Evolutionary conservation across 352 stramenopile genomes (phyloP).

Genomic region (Sclerospora graminicola): DNA sequence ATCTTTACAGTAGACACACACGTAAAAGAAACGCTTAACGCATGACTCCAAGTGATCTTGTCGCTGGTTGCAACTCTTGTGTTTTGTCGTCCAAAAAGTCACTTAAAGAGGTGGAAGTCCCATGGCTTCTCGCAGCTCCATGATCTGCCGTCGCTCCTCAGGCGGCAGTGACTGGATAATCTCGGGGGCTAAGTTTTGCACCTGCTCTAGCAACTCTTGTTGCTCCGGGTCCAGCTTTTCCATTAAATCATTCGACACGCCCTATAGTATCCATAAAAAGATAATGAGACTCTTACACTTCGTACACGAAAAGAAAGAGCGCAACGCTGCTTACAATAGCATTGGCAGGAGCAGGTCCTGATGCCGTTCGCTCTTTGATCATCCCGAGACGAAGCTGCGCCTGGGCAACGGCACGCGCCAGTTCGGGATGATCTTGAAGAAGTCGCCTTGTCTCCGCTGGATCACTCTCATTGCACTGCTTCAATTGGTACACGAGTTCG

Average conservation of each 20-base stretch:
- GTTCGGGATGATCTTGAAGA: conserved; percentile 66
- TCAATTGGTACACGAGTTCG: conserved; percentile 70
- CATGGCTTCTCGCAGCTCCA: conserved; percentile 76
- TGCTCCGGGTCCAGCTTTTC: conserved; percentile 67
- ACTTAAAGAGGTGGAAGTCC: conserved; percentile 45
- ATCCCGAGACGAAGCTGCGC: conserved; percentile 65
- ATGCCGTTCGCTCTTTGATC: conserved; percentile 38
- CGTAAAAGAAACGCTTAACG: background rate
- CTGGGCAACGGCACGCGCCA: conserved; percentile 58
- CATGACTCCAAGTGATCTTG: background rate
- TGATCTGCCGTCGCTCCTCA: conserved; percentile 69
- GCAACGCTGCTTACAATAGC: conserved; percentile 24
- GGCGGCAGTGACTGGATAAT: conserved; percentile 67
- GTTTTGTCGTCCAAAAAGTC: too few species aligned
- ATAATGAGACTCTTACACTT: background rate
- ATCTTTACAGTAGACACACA: conserved; percentile 16
- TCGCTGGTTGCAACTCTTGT: background rate
- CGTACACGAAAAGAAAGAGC: background rate
- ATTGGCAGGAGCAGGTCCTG: conserved; percentile 29
- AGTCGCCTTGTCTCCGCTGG: conserved; percentile 54
- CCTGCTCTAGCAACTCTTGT: conserved; percentile 66
- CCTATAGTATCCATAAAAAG: conserved; percentile 7
- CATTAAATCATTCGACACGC: conserved; percentile 54
- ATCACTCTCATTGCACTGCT: conserved; percentile 72
- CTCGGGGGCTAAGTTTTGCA: conserved; percentile 71